Base-by-base conservation (phyloP, 257 asterid species). In the Eucommia ulmoides region DNA sequence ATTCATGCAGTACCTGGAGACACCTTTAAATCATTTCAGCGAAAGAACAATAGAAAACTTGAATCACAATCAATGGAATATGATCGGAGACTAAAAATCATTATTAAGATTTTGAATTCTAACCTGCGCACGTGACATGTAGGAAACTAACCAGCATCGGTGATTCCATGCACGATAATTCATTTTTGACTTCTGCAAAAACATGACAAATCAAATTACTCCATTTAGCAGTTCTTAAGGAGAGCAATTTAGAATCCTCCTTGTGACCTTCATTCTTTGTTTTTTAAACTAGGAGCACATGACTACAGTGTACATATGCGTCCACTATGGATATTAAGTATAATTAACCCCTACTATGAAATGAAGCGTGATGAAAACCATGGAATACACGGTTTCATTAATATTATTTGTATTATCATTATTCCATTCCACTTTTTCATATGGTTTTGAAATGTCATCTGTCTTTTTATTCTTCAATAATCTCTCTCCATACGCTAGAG, bases 121-220 rank as follows among this genome's bases (percentile, higher is more conserved):
- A 45, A 87, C 93, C 93, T 78, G 93, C 48, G 73, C 68, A 21
- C n/a, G 61, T 25, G 81, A 62, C 96, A 86, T 83, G 84, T 80
- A 82, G 60, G 92, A 65, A 70, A 79, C 94, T 66, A 86, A 67
- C 98, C 98, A 91, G 77, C 84, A 83, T 29, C 86, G 85, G 68
- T 91, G 92, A 74, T 74, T 81, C 98, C 98, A 86, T 67, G 95
- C 98, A 56, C 93, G 98, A 62, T 85, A 86, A 38, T 91, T 91
- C 98, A 91, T 91, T 69, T 91, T 91, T 41, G 85, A 86, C 33
- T 65, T 80, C 94, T 91, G 77, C 62, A 69, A 56, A 57, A 57
- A 55, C 65, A 46, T 41, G 29, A n/a, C 47, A 52, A 62, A 58
- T 3, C 25, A 55, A 53, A 50, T 61, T 50, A 64, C 12, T 18